phyloP scores from a whole-genome alignment of 1,139 yeast species.

The Komagataea norvegica region DNA sequence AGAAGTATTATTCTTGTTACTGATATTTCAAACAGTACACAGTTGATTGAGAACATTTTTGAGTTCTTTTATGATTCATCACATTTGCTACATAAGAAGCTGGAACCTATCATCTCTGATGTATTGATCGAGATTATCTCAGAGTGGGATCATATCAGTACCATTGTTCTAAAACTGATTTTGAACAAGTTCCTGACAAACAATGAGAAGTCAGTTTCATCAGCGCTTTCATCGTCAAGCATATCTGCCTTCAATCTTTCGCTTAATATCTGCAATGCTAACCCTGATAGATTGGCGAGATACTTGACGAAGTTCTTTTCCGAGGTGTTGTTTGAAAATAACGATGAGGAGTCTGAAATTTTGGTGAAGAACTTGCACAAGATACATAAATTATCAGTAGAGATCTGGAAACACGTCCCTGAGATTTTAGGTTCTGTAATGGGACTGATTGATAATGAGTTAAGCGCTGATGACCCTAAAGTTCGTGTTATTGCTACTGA shows the following conservation, averaged over 20 bases:
- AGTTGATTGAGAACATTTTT: slow-evolving; percentile 53
- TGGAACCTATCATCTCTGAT: slow-evolving; percentile 60
- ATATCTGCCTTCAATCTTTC: slow-evolving; percentile 64
- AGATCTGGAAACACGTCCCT: slow-evolving; percentile 77
- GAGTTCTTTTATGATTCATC: slow-evolving; percentile 56
- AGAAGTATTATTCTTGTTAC: slow-evolving; percentile 74
- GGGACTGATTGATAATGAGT: slow-evolving; percentile 77
- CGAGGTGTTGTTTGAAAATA: slow-evolving; percentile 56
- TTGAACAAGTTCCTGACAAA: slow-evolving; percentile 39
- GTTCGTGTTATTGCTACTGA: slow-evolving; percentile 67
- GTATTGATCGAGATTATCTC: slow-evolving; percentile 72
- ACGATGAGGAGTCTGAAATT: slow-evolving; percentile 29
- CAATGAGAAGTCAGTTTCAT: slow-evolving; percentile 28
- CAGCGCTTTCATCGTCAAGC: slow-evolving; percentile 31
- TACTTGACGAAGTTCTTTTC: slow-evolving; percentile 78
- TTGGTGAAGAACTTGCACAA: slow-evolving; percentile 46
- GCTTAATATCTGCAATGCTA: slow-evolving; percentile 61
- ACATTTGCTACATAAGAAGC: slow-evolving; percentile 34
- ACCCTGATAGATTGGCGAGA: slow-evolving; percentile 72
- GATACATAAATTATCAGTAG: slow-evolving; percentile 58
- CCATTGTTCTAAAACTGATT: slow-evolving; percentile 55
- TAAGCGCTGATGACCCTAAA: slow-evolving; percentile 63
- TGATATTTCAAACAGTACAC: slow-evolving; percentile 63
- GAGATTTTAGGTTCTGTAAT: slow-evolving; percentile 68
- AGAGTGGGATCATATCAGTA: slow-evolving; percentile 69